Percentiles rank a stretch among this genome's conserved stretches.
phyloP scores from a whole-genome alignment of 140 eudicot species.

The Anethum foeniculum region DNA sequence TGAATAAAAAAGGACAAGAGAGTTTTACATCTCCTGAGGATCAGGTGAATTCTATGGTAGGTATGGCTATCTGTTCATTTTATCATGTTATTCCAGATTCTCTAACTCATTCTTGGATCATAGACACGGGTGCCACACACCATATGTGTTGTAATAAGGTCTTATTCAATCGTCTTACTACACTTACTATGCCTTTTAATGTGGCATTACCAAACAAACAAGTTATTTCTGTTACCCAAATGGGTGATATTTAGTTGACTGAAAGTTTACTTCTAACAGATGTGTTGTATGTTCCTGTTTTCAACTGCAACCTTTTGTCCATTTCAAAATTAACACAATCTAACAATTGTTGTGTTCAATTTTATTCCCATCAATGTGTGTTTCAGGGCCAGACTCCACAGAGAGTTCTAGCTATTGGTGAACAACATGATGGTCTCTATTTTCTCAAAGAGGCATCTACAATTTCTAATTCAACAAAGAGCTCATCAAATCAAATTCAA shows the following conservation, averaged over 20 bases:
- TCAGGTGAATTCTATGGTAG: not conserved
- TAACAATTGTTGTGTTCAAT: not conserved
- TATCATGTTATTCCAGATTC: no score
- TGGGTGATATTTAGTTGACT: no score
- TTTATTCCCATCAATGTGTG: not conserved
- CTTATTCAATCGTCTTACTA: no score
- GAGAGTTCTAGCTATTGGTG: not conserved
- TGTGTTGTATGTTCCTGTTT: not conserved
- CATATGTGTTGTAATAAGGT: no score
- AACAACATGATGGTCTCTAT: not conserved
- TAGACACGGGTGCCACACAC: not conserved
- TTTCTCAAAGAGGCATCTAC: no score
- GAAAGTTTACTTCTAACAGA: fast-evolving
- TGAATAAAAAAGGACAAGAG: not conserved
- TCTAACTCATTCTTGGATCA: not conserved
- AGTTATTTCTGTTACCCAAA: no score
- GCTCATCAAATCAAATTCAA: no score
- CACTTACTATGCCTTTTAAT: no score
- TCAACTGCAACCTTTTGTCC: not conserved
- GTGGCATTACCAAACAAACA: no score
- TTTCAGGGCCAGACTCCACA: not conserved
- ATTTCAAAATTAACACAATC: not conserved
- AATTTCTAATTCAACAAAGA: no score
- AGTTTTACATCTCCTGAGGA: not conserved
- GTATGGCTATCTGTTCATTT: no score